Conservation (phyloP, 441 rosid genomes). For the Euphorbia corollata region DNA sequence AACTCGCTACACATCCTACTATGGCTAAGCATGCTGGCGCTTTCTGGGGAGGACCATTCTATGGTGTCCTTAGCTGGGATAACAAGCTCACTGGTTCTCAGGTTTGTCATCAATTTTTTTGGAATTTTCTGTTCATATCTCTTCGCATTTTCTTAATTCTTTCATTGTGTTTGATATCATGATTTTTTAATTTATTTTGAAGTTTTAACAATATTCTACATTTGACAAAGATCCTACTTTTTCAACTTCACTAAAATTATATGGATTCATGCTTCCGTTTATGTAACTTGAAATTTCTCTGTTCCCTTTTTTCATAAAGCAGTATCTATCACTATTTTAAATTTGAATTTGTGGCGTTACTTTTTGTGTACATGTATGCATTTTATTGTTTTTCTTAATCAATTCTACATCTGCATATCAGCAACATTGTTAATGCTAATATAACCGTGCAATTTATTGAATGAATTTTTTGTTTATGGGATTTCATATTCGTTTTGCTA, state of each 20-base stretch:
- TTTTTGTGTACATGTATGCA: not conserved
- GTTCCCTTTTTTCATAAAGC: not conserved
- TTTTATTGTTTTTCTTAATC: not conserved
- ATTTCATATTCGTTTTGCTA: not conserved
- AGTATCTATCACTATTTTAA: too few species aligned
- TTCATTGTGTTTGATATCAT: not conserved
- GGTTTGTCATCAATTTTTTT: too few species aligned
- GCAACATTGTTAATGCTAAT: too few species aligned
- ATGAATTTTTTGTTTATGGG: not conserved
- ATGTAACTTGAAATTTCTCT: not conserved
- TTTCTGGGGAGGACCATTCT: constrained; percentile 55
- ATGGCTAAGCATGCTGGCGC: constrained; percentile 64
- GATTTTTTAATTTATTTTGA: too few species aligned
- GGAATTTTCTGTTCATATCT: not conserved
- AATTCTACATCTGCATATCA: not conserved
- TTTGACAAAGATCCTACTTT: too few species aligned
- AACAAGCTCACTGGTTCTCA: constrained; percentile 90
- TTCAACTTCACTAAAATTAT: too few species aligned
- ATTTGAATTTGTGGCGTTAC: too few species aligned
- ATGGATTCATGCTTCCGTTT: not conserved
- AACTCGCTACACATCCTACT: constrained; percentile 45
- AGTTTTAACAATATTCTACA: too few species aligned
- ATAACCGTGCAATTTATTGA: too few species aligned
- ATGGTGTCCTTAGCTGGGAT: constrained; percentile 88
- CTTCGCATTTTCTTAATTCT: not conserved